These are phyloP conservation scores for Austroboletus festivus DNA, from an alignment of 768 basidiomycete species.

Conservation along the genomic window DNA sequence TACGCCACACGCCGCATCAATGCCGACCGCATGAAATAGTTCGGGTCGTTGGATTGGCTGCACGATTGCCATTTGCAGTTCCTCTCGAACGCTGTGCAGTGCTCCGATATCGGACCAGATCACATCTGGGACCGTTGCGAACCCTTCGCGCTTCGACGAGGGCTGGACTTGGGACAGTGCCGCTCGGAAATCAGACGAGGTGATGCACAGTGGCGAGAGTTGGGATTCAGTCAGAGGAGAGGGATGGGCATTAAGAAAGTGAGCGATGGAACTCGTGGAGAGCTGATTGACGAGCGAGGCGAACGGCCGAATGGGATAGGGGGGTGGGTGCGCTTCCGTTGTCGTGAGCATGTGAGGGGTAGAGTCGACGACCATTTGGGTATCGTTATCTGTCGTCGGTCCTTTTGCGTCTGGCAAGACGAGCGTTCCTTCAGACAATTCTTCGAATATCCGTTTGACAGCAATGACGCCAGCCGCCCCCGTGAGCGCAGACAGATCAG, in stretches of 20 bases:
- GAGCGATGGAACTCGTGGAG: slow-evolving; percentile 70
- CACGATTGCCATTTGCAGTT: slow-evolving; percentile 96
- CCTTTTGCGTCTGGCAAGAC: slow-evolving; percentile 44
- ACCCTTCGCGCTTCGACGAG: slow-evolving; percentile 95
- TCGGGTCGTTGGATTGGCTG: slow-evolving; percentile 91
- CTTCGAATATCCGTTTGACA: slow-evolving; percentile 92
- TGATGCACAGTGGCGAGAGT: slow-evolving; percentile 80
- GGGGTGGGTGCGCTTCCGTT: slow-evolving; percentile 11
- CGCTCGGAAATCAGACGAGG: slow-evolving; percentile 68
- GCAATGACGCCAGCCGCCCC: slow-evolving; percentile 95
- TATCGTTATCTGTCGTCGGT: slow-evolving; percentile 19
- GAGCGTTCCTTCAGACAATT: slow-evolving; percentile 64
- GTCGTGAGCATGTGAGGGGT: slow-evolving; percentile 16
- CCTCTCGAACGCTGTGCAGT: slow-evolving; percentile 79
- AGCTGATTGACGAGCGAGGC: slow-evolving; percentile 39
- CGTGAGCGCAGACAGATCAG: slow-evolving; percentile 86
- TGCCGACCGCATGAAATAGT: slow-evolving; percentile 84
- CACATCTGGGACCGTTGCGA: slow-evolving; percentile 94
- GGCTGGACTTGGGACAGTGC: slow-evolving; percentile 93
- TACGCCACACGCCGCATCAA: slow-evolving; percentile 89
- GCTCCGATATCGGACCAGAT: slow-evolving; percentile 96
- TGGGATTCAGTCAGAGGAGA: slow-evolving; percentile 72
- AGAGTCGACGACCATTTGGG: slow-evolving; percentile 38
- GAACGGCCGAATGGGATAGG: slow-evolving; percentile 31
- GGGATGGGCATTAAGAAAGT: slow-evolving; percentile 88